phyloP scores from a whole-genome alignment of 192 early-diverging fungal species.

The Coemansia sp. region DNA sequence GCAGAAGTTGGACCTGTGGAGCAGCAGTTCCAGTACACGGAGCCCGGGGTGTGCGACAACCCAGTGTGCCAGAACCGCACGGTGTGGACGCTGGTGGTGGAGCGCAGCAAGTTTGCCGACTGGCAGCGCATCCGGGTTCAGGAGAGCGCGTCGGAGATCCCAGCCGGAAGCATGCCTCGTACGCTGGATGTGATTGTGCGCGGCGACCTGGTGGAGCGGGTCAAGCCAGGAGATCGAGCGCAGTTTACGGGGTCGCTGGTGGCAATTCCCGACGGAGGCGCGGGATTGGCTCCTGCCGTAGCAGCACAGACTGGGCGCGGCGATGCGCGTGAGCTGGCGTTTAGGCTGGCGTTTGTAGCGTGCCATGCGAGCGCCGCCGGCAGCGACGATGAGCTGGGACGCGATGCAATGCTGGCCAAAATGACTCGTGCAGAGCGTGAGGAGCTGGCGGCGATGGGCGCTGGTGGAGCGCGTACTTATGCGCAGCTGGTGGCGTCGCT shows the following conservation, averaged over 20 bases:
- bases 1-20: slow-evolving; percentile 78
- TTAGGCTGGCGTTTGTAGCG: slow-evolving; percentile 87
- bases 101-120: slow-evolving; percentile 87
- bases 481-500: slow-evolving; percentile 78
- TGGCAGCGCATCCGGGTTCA: slow-evolving; percentile 98
- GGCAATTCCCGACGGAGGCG: slow-evolving; percentile 87
- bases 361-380: slow-evolving; percentile 67
- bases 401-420: slow-evolving; percentile 61
- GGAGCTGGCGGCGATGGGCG: slow-evolving; percentile 71
- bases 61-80: slow-evolving; percentile 77
- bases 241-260: slow-evolving; percentile 86
- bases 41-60: slow-evolving; percentile 86
- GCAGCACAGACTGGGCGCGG: slow-evolving; percentile 62
- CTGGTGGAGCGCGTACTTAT: slow-evolving; percentile 64
- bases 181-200: slow-evolving; percentile 94
- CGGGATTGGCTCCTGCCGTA: slow-evolving; percentile 73
- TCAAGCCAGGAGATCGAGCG: slow-evolving; percentile 94
- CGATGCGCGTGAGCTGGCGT: slow-evolving; percentile 91
- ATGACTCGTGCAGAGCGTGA: slow-evolving; percentile 74
- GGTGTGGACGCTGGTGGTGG: slow-evolving; percentile 77
- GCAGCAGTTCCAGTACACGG: slow-evolving; percentile 97
- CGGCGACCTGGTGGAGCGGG: slow-evolving; percentile 88
- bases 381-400: slow-evolving; percentile 59
- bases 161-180: slow-evolving; percentile 95
- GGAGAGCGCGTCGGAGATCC: slow-evolving; percentile 94